Evolutionary conservation across 176 grass and related monocot species (phyloP).

Genomic region (Saccharum spontaneum): DNA sequence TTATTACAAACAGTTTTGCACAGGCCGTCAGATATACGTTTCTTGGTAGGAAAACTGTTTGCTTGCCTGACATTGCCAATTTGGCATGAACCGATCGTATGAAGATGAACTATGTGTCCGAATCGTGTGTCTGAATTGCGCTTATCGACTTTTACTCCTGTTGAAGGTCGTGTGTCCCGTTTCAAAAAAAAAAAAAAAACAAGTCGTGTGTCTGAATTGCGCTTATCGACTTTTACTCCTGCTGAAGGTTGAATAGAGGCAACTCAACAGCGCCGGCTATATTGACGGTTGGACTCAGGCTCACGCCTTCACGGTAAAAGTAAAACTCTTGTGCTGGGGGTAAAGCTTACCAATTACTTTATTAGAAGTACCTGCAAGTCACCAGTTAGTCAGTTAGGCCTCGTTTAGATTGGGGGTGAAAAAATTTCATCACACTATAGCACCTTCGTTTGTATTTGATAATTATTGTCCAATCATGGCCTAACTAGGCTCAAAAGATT

Average conservation of each 20-base stretch:
- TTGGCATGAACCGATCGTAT: background rate
- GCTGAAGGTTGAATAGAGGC: background rate
- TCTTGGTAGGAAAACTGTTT: background rate
- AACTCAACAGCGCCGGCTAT: background rate
- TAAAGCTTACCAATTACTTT: background rate
- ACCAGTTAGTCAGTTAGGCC: background rate
- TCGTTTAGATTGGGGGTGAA: too few species aligned
- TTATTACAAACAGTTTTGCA: conserved; percentile 36
- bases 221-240: background rate
- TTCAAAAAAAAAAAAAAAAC: too few species aligned
- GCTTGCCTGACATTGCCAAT: background rate
- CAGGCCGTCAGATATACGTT: background rate
- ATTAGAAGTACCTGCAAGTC: background rate
- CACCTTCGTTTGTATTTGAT: too few species aligned
- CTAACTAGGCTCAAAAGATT: too few species aligned
- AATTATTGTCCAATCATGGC: too few species aligned
- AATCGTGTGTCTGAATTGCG: conserved; percentile 8
- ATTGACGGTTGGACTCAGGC: too few species aligned
- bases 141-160: too few species aligned
- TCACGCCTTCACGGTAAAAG: background rate
- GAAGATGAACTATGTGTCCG: background rate
- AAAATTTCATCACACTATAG: too few species aligned
- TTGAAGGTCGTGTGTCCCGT: too few species aligned
- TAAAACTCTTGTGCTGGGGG: background rate
- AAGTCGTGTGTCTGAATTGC: too few species aligned